Conservation (phyloP, 768 basidiomycete species). For the Tulasnella sp. region DNA sequence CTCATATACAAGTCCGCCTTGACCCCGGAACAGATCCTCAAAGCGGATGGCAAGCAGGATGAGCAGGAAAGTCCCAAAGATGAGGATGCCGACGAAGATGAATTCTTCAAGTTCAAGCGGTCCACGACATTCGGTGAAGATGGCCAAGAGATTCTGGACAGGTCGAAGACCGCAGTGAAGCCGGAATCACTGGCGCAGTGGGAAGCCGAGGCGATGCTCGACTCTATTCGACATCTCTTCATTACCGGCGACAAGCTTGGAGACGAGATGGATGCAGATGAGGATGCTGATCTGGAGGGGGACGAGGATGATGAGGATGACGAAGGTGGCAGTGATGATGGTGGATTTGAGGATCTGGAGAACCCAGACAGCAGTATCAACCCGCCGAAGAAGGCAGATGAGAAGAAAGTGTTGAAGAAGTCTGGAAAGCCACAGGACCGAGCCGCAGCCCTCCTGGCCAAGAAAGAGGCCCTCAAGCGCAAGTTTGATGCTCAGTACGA, state of each 20-base stretch:
- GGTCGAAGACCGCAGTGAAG: constrained; percentile 49
- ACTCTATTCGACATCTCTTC: constrained; percentile 78
- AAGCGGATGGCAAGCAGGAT: constrained; percentile 28
- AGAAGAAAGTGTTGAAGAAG: constrained; percentile 13
- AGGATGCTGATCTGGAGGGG: constrained; percentile 31
- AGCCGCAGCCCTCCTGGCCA: constrained; percentile 53
- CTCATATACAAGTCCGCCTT: constrained; percentile 68
- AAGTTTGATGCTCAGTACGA: constrained; percentile 98
- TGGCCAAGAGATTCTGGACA: constrained; percentile 49
- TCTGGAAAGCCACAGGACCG: constrained; percentile 27
- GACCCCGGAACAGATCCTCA: constrained; percentile 55
- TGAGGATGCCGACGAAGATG: constrained; percentile 45
- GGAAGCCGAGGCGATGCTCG: constrained; percentile 76
- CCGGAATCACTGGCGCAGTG: constrained; percentile 51
- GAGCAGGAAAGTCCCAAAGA: constrained; percentile 22
- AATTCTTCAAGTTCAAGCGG: constrained; percentile 57
- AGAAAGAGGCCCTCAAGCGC: constrained; percentile 84
- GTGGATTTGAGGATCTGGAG: constrained; percentile 33
- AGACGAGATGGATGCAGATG: constrained; percentile 28
- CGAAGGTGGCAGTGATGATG: constrained; percentile 32
- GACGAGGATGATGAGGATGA: constrained; percentile 34
- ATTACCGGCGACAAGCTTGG: constrained; percentile 57
- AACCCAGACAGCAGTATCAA: constrained; percentile 24
- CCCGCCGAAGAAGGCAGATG: constrained; percentile 3
- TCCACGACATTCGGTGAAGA: constrained; percentile 22